Conservation (phyloP, 176 grass and related monocot species). For the Carex parvula region DNA sequence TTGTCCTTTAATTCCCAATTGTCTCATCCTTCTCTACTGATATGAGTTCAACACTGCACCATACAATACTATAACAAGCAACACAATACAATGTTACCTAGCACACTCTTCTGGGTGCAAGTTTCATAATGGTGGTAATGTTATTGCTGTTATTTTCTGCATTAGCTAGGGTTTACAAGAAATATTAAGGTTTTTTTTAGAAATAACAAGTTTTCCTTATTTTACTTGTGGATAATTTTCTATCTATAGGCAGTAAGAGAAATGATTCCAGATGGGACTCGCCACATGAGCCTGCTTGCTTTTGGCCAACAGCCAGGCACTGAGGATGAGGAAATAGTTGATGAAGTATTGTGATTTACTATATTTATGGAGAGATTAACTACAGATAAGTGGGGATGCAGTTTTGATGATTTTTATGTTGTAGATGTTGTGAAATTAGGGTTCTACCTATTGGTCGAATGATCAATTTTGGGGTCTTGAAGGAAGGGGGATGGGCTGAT, state of each 20-base stretch:
- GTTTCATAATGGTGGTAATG: neutral
- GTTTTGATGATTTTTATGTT: neutral
- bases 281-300: slow-evolving; percentile 71
- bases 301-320: slow-evolving; percentile 52
- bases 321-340: slow-evolving; percentile 51
- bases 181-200: neutral
- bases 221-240: neutral
- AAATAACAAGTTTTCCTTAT: neutral
- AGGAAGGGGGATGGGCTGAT: neutral
- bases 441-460: neutral
- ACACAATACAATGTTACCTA: neutral
- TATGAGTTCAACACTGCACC: neutral
- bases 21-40: neutral
- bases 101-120: neutral
- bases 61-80: neutral
- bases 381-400: neutral
- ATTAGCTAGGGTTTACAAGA: neutral
- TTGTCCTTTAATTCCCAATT: neutral
- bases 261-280: slow-evolving; percentile 76
- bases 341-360: slow-evolving; percentile 30
- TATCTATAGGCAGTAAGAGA: slow-evolving; percentile 51
- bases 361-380: neutral
- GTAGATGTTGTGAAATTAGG: slow-evolving; percentile 14
- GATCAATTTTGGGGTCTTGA: neutral
- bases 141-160: neutral